Evolutionary conservation across 1,284 basidiomycete genomes (phyloP), one percentile per base, ranked within the genome.

Genomic region (Apiotrichum laibachii): DNA sequence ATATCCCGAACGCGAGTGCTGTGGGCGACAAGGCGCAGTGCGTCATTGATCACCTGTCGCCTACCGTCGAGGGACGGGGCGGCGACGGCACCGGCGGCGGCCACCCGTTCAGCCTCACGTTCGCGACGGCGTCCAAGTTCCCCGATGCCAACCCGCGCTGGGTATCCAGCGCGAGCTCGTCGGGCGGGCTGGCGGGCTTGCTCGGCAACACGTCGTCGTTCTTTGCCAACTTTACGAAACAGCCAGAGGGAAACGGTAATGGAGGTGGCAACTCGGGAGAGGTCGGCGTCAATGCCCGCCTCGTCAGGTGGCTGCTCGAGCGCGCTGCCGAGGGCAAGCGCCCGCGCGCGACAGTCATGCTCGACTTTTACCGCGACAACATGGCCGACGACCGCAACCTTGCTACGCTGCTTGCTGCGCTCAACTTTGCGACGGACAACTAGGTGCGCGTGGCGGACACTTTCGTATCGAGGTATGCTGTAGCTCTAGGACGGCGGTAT

Each of bases 61-160:
- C 63, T 12, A 66, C 68, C 9, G 46, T 60, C 35, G 31, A 45
- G 7, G 47, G 48, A 2, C 56, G 59, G 45, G 53, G 42, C 22
- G 22, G 22, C 22, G 22, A 22, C 34, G 49, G 53, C 18, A n/a
- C n/a, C n/a, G n/a, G n/a, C n/a, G n/a, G 31, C 22, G 22, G n/a
- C n/a, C 51, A 63, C 58, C 62, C 62, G 1, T 75, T 88, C 42
- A 82, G 85, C 31, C 86, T 94, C 50, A 82, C 86, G 0, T 94
- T 84, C 77, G 83, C 88, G 66, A 90, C 89, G 15, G 91, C 88
- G 0, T 81, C 87, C 0, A 85, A 85, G 21, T 83, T 92, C 73
- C 90, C 90, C 4, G 79, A 90, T 26, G 87, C 89, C 0, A 78
- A 87, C 19, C 89, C 90, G 13, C 42, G 53, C 43, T 51, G 33